Conservation (phyloP, 495 filamentous ascomycete genomes). For the Chaetomium cochliodes region DNA sequence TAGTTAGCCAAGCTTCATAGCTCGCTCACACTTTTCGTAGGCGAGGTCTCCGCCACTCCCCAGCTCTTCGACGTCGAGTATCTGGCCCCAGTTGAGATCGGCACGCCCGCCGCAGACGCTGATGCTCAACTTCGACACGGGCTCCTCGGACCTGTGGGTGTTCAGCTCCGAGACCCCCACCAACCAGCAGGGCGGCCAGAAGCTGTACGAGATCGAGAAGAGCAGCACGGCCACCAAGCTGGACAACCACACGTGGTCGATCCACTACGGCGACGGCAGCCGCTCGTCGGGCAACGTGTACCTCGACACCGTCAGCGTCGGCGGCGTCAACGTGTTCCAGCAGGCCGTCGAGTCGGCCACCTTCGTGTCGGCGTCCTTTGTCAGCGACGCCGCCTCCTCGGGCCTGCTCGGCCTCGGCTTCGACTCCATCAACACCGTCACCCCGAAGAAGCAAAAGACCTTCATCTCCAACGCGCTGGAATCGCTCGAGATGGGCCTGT, state of each 20-base stretch:
- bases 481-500: constrained; percentile 61
- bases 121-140: constrained; percentile 73
- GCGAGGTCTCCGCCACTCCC: constrained; percentile 42
- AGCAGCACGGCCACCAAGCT: constrained; percentile 52
- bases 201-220: constrained; percentile 53
- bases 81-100: constrained; percentile 64
- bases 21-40: constrained; percentile 17
- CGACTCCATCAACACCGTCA: constrained; percentile 67
- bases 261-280: constrained; percentile 73
- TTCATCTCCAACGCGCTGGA: constrained; percentile 72
- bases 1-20: not conserved
- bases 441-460: constrained; percentile 61
- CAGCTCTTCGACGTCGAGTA: constrained; percentile 65
- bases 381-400: constrained; percentile 56
- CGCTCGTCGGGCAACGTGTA: constrained; percentile 69
- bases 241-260: constrained; percentile 60
- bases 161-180: constrained; percentile 47
- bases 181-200: constrained; percentile 52
- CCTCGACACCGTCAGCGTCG: constrained; percentile 72
- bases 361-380: constrained; percentile 63
- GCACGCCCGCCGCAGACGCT: constrained; percentile 70
- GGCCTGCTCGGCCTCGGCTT: constrained; percentile 79
- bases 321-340: constrained; percentile 59
- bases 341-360: constrained; percentile 75
- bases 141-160: constrained; percentile 72